Evolutionary conservation across 192 early-diverging fungal genomes (phyloP), one percentile per base, ranked within the genome.

Genomic region (Rhizoclosmatium globosum): DNA sequence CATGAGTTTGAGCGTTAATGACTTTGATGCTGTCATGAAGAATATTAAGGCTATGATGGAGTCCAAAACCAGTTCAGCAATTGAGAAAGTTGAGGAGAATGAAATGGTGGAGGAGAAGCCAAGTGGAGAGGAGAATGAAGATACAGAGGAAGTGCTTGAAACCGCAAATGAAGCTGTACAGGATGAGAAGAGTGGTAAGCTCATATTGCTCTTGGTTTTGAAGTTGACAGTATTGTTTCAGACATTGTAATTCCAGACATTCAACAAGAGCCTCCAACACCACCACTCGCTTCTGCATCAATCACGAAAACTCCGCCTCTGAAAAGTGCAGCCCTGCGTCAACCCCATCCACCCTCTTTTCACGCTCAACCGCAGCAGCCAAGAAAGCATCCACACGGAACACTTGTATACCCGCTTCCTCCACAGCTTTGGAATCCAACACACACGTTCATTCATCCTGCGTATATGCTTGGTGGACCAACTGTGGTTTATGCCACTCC

Each of bases 21-120:
- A 72, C 38, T 43, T 72, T 72, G 70, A 72, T n/a, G 70, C 57
- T 72, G 70, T 72, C 2, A 58, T 72, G 70, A 21, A 43, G 13
- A 72, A 59, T n/a, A 72, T 72, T 38, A 21, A 44, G 11, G 56
- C 17, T 19, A 21, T 72, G 4, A 72, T 72, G n/a, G 68, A 69
- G 68, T 19, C n/a, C 47, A 38, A 50, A n/a, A 69, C 42, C 17
- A 69, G 46, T 9, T 15, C 13, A 17, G 56, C 56, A 21, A 21
- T 57, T 57, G 56, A 57, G 13, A 57, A 15, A 57, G 56, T 17
- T 57, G 21, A 17, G 56, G 21, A 15, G 21, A 64, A 21, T 64
- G 41, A 11, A 39, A 42, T 1, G 7, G 11, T 0, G 23, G 62
- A 64, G 1, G 62, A 23, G 21, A 21, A 64, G 41, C 1, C n/a